A percentile compares a stretch with the other conserved stretches of the same genome.
These are phyloP conservation scores for Lolium rigidum DNA, from an alignment of 176 grass and related monocot genomes.

Conservation along the genomic window DNA sequence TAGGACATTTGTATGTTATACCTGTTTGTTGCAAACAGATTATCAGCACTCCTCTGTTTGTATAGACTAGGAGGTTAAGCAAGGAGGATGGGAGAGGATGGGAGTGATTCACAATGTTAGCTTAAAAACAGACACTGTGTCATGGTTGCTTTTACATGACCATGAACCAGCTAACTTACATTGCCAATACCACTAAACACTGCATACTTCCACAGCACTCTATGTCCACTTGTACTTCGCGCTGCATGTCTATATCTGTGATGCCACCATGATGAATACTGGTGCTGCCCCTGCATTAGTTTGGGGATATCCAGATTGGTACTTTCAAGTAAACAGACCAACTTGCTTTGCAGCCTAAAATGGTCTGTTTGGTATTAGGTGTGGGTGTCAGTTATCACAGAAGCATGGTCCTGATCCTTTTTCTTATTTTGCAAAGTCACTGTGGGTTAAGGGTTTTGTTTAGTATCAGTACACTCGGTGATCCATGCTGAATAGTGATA, in stretches of 20 bases:
- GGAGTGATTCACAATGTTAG: not conserved
- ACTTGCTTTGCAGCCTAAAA: not conserved
- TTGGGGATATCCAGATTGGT: not conserved
- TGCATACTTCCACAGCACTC: not conserved
- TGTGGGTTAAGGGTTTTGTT: slow-evolving; percentile 7
- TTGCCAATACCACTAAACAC: not conserved
- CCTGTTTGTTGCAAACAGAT: not conserved
- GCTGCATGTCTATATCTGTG: not conserved
- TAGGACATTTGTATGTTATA: slow-evolving; percentile 4
- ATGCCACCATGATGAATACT: slow-evolving; percentile 2
- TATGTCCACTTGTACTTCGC: not conserved
- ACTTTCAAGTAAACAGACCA: slow-evolving; percentile 23
- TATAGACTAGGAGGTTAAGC: not conserved
- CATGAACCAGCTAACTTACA: not conserved
- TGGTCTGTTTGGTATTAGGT: not conserved
- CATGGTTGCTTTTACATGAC: slow-evolving; percentile 4
- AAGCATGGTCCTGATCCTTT: not conserved
- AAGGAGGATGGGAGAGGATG: not conserved
- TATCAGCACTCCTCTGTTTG: not conserved
- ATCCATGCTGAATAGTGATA: slow-evolving; percentile 14
- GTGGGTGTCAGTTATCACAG: not conserved
- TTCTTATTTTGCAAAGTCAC: not conserved
- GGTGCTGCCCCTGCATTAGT: not conserved
- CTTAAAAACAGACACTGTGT: slow-evolving; percentile 1
- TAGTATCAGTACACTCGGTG: not conserved